Conservation (phyloP, 176 grass and related monocot genomes). For the Tillandsia leiboldiana region DNA sequence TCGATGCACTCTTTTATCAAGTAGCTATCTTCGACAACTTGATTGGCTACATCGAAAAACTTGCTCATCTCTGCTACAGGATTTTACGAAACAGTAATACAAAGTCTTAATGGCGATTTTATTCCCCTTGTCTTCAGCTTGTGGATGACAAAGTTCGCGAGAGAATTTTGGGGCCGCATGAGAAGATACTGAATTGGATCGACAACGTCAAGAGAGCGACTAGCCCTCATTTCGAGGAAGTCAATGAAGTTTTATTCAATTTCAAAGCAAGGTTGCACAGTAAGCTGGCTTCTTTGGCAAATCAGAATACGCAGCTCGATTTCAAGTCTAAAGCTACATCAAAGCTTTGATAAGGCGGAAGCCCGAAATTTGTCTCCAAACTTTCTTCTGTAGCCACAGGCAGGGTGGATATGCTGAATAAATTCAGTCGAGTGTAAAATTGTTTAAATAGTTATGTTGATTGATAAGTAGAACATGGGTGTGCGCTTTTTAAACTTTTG, state of each 20-base stretch:
- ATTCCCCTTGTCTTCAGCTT: conserved; percentile 28
- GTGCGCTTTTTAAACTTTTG: too few species aligned
- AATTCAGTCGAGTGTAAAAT: too few species aligned
- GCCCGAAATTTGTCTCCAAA: too few species aligned
- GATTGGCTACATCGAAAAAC: background rate
- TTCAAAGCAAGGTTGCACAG: conserved; percentile 28
- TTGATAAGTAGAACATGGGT: too few species aligned
- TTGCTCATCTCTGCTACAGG: background rate
- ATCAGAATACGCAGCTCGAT: background rate
- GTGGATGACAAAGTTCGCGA: conserved; percentile 33
- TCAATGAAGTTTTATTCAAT: conserved; percentile 35
- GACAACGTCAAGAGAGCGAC: conserved; percentile 77
- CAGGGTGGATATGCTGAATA: background rate
- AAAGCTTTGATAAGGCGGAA: conserved; percentile 23
- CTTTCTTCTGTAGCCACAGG: background rate
- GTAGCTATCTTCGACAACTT: background rate
- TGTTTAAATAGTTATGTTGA: too few species aligned
- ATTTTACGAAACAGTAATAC: background rate
- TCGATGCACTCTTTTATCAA: background rate
- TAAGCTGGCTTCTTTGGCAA: background rate
- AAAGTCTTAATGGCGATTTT: background rate
- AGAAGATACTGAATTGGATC: conserved; percentile 62
- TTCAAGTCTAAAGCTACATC: conserved; percentile 19
- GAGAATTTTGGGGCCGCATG: conserved; percentile 36
- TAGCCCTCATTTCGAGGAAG: conserved; percentile 66